Evolutionary conservation across 768 basidiomycete species (phyloP).

Genomic region (Baorangia bicolor): DNA sequence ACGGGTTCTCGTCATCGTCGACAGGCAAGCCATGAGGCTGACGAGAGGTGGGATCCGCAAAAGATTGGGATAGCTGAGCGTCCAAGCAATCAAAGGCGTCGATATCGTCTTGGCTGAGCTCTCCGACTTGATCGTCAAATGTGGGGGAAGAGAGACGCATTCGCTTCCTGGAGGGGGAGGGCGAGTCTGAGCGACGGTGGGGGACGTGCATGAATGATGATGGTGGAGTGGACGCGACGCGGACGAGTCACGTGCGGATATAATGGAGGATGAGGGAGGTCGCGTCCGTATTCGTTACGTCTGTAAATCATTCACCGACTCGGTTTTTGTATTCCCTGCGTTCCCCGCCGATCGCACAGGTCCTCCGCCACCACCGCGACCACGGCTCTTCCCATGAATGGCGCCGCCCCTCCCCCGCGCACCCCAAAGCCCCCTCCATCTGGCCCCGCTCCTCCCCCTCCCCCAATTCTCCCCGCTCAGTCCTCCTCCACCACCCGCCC

Average conservation of each 20-base stretch:
- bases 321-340: constrained; percentile 25
- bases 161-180: constrained; percentile 51
- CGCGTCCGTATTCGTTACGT: neutral
- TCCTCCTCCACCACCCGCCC: constrained; percentile 33
- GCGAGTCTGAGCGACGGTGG: too few species aligned
- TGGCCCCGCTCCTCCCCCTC: constrained; percentile 61
- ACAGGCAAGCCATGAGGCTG: neutral
- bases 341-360: constrained; percentile 29
- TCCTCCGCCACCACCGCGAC: constrained; percentile 14
- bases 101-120: constrained; percentile 55
- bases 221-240: constrained; percentile 8
- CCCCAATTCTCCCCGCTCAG: constrained; percentile 36
- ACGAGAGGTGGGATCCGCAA: neutral
- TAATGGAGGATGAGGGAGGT: neutral
- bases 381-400: constrained; percentile 44
- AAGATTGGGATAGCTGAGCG: constrained; percentile 40
- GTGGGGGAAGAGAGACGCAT: constrained; percentile 66
- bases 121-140: constrained; percentile 52
- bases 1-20: constrained; percentile 25
- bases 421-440: constrained; percentile 52
- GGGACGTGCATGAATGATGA: constrained; percentile 4
- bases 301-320: constrained; percentile 24
- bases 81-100: constrained; percentile 55
- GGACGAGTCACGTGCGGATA: constrained; percentile 18
- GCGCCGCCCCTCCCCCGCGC: constrained; percentile 34